Evolutionary conservation across 805 yeast species (phyloP).

Genomic region (Nakazawaea ishiwadae): DNA sequence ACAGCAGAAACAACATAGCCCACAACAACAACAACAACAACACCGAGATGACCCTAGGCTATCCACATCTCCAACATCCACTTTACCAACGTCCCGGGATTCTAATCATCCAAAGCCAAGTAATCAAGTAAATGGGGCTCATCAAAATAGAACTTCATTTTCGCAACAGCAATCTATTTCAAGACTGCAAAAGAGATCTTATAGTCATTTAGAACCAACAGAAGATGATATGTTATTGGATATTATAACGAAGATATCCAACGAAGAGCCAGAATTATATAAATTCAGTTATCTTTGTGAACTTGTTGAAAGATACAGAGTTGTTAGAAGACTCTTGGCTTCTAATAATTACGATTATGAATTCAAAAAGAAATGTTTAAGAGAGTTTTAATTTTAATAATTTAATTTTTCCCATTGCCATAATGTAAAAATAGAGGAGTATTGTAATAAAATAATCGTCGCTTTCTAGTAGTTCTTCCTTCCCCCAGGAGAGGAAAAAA

Average conservation of each 20-base stretch:
- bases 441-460: too few species aligned
- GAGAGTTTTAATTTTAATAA: slow-evolving; percentile 1
- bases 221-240: slow-evolving; percentile 19
- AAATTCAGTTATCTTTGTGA: slow-evolving; percentile 11
- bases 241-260: slow-evolving; percentile 27
- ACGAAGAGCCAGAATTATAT: slow-evolving; percentile 6
- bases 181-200: too few species aligned
- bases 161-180: too few species aligned
- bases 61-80: neutral
- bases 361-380: slow-evolving; percentile 9
- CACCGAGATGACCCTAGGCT: too few species aligned
- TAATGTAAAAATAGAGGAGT: neutral
- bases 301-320: slow-evolving; percentile 9
- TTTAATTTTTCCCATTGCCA: neutral
- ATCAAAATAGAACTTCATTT: too few species aligned
- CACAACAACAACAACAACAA: neutral
- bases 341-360: slow-evolving; percentile 10
- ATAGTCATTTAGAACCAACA: neutral
- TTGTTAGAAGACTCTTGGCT: slow-evolving; percentile 6
- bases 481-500: too few species aligned
- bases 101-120: too few species aligned
- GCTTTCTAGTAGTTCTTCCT: too few species aligned
- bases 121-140: too few species aligned
- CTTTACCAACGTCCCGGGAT: too few species aligned
- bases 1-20: slow-evolving; percentile 1